These are phyloP conservation scores for Jatropha multifida DNA, from an alignment of 441 rosid species.

Conservation along the genomic window DNA sequence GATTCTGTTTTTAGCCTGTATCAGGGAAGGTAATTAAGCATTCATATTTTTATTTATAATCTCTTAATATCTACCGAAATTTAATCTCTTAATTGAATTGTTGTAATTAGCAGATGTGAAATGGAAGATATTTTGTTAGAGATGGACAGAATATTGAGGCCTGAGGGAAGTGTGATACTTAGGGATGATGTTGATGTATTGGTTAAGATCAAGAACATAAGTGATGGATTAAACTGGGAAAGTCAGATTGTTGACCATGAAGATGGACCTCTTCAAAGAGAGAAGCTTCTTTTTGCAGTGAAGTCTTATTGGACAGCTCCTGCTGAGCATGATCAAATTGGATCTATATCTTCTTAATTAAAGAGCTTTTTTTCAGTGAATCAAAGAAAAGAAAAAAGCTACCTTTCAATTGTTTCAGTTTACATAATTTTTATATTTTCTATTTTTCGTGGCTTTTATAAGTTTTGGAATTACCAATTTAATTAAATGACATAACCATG, in stretches of 20 bases:
- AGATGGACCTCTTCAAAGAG: constrained; percentile 60
- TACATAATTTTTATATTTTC: too few species aligned
- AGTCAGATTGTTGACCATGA: constrained; percentile 61
- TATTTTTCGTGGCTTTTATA: too few species aligned
- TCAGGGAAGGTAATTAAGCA: constrained; percentile 34
- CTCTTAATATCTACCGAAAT: too few species aligned
- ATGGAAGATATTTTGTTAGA: constrained; percentile 54
- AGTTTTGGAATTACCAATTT: too few species aligned
- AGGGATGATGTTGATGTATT: constrained; percentile 59
- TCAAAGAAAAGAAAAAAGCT: too few species aligned
- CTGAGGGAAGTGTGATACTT: constrained; percentile 60
- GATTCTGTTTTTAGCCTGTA: constrained; percentile 49
- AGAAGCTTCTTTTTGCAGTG: constrained; percentile 63
- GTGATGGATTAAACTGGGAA: constrained; percentile 48
- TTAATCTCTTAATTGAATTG: too few species aligned
- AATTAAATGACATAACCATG: too few species aligned
- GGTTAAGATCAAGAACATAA: constrained; percentile 50
- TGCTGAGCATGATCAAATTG: constrained; percentile 13
- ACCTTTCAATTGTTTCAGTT: too few species aligned
- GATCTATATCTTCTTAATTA: constrained; percentile 11
- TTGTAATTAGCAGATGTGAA: constrained; percentile 38
- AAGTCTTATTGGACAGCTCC: constrained; percentile 56
- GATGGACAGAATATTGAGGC: constrained; percentile 67
- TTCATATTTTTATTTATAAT: too few species aligned
- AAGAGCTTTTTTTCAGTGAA: too few species aligned